Conservation (phyloP, 2,329 filamentous ascomycete species). For the Sporothrix pseudoabietina region DNA sequence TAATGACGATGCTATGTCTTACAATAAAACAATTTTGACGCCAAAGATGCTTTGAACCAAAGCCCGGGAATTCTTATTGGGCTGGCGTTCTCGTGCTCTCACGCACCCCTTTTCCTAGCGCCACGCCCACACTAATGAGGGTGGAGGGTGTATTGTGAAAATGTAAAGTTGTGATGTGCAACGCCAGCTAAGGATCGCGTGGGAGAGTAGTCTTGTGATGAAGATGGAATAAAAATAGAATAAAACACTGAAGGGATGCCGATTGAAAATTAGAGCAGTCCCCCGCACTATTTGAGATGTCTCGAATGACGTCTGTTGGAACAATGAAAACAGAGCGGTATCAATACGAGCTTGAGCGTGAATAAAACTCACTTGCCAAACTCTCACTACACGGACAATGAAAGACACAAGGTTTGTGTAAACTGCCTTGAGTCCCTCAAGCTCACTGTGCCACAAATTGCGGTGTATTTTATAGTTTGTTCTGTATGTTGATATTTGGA, state of each 20-base stretch:
- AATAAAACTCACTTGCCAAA: neutral
- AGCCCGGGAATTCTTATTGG: neutral
- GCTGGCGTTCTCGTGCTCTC: neutral
- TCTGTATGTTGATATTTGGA: neutral
- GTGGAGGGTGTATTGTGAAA: neutral
- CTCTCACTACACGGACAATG: neutral
- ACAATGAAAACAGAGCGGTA: neutral
- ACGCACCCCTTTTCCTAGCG: neutral
- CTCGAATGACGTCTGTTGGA: neutral
- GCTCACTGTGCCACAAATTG: neutral
- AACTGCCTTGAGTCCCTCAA: neutral
- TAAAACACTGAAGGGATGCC: neutral
- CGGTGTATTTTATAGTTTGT: too few relatives aligned
- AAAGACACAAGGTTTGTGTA: neutral
- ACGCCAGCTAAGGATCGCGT: neutral
- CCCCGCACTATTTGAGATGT: neutral
- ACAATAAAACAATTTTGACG: neutral
- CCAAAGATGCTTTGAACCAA: neutral
- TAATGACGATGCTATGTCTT: conserved; percentile 10
- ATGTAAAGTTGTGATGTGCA: neutral
- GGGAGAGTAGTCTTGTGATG: neutral
- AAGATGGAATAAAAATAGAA: conserved; percentile 7
- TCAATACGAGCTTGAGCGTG: neutral
- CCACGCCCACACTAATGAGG: neutral
- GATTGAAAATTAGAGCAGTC: neutral